Evolutionary conservation across 139 green algal genomes (phyloP).

Genomic region (Chlamydomonas schloesseri): DNA sequence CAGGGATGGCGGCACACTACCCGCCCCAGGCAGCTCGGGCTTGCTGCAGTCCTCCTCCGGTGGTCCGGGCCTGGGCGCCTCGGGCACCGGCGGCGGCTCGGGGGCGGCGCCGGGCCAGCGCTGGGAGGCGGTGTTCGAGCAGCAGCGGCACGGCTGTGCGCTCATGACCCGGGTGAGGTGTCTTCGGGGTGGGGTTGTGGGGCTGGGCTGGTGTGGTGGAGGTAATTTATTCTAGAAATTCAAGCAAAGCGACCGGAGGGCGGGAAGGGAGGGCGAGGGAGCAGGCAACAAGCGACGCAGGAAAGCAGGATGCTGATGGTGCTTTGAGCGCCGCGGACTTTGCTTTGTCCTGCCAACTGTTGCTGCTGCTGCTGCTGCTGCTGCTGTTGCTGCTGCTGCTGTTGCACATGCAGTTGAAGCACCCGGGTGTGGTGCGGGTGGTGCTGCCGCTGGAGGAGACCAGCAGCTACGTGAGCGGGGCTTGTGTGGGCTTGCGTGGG

Average conservation of each 20-base stretch:
- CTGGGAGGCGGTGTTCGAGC: constrained; percentile 51
- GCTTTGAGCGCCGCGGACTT: too few relatives aligned
- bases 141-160: constrained; percentile 50
- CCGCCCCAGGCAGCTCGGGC: neutral
- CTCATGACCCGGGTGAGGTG: constrained; percentile 57
- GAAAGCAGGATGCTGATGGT: too few relatives aligned
- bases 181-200: too few relatives aligned
- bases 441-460: constrained; percentile 90
- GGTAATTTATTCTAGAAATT: too few relatives aligned
- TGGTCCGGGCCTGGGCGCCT: neutral
- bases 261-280: too few relatives aligned
- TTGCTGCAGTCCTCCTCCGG: neutral
- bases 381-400: too few relatives aligned
- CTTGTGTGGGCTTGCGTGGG: too few relatives aligned
- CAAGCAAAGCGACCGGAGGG: too few relatives aligned
- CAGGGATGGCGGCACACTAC: too few relatives aligned
- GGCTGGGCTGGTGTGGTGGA: neutral
- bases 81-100: neutral
- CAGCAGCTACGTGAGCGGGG: constrained; percentile 57
- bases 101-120: neutral
- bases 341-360: too few relatives aligned
- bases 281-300: too few relatives aligned
- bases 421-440: constrained; percentile 77
- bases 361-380: too few relatives aligned
- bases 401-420: constrained; percentile 74